Conservation (phyloP, 352 stramenopile genomes). For the Phytophthora niederhauseri region DNA sequence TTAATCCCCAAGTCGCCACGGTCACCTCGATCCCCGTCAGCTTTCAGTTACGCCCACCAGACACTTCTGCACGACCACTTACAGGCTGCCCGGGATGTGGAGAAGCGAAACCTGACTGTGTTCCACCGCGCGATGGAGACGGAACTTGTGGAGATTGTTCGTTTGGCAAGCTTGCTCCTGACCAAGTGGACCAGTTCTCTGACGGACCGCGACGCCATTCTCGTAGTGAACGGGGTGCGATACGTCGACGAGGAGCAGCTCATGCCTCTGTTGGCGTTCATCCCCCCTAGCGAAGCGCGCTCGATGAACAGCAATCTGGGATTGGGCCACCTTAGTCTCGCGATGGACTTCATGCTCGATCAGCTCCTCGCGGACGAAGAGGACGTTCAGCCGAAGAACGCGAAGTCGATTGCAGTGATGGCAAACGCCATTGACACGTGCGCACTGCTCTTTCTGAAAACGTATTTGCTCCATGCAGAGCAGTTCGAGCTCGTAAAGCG, state of each 20-base stretch:
- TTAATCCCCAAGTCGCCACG: constrained; percentile 41
- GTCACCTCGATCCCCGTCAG: constrained; percentile 38
- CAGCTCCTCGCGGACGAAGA: constrained; percentile 42
- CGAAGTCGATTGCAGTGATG: constrained; percentile 7
- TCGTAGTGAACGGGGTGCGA: constrained; percentile 54
- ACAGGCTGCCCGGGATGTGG: constrained; percentile 34
- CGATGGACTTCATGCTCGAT: constrained; percentile 71
- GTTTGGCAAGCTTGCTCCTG: constrained; percentile 49
- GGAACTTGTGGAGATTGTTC: constrained; percentile 52
- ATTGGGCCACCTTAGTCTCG: constrained; percentile 60
- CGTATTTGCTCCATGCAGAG: constrained; percentile 58
- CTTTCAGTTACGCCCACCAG: constrained; percentile 59
- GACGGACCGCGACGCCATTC: constrained; percentile 39
- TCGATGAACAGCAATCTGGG: constrained; percentile 54
- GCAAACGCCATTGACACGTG: constrained; percentile 58
- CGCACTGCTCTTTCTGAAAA: constrained; percentile 71
- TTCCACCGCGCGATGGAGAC: constrained; percentile 61
- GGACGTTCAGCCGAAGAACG: constrained; percentile 5
- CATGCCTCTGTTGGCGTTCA: constrained; percentile 52
- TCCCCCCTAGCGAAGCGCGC: constrained; percentile 50
- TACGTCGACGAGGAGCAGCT: constrained; percentile 67
- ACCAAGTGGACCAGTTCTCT: constrained; percentile 59
- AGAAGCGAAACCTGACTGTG: constrained; percentile 40
- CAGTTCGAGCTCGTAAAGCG: constrained; percentile 46
- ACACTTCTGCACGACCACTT: constrained; percentile 70